Conservation (phyloP, 2,329 filamentous ascomycete genomes). For the Arthroderma sp. region DNA sequence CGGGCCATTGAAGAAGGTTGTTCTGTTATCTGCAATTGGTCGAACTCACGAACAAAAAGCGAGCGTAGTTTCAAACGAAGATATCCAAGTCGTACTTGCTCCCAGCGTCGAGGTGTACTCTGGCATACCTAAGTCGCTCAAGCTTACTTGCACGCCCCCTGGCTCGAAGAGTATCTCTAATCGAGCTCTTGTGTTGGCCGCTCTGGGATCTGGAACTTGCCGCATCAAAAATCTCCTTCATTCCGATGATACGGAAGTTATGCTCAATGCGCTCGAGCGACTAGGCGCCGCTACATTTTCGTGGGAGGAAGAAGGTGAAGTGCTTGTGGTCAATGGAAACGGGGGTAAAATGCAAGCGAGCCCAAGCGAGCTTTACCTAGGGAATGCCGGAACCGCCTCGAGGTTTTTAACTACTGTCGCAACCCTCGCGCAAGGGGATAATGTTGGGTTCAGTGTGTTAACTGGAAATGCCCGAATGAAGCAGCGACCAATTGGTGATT, state of each 20-base stretch:
- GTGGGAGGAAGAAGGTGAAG: conserved; percentile 90
- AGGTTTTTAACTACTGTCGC: conserved; percentile 88
- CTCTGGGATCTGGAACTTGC: conserved; percentile 72
- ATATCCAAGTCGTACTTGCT: conserved; percentile 72
- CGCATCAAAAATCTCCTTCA: conserved; percentile 85
- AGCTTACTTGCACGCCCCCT: conserved; percentile 70
- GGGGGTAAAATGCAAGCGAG: conserved; percentile 74
- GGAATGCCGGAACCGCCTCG: conserved; percentile 92
- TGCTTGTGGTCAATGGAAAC: conserved; percentile 77
- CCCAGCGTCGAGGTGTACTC: conserved; percentile 62
- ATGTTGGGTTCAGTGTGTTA: conserved; percentile 57
- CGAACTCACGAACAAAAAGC: conserved; percentile 76
- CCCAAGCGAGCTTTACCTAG: conserved; percentile 68
- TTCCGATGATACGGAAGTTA: conserved; percentile 93
- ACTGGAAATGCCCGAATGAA: conserved; percentile 97
- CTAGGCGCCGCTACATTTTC: conserved; percentile 77
- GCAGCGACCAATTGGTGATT: conserved; percentile 77
- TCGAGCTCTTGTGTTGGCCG: conserved; percentile 82
- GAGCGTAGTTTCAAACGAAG: conserved; percentile 72
- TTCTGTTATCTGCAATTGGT: conserved; percentile 80
- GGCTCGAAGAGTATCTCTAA: conserved; percentile 98
- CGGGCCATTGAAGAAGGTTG: conserved; percentile 87
- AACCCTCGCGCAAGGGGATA: conserved; percentile 55
- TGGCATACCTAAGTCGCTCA: conserved; percentile 51
- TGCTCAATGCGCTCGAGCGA: conserved; percentile 80